Percentiles rank a stretch among this genome's conserved stretches.
These are phyloP conservation scores for Backusella sp. DNA, from an alignment of 192 early-diverging fungal genomes.

Conservation along the genomic window DNA sequence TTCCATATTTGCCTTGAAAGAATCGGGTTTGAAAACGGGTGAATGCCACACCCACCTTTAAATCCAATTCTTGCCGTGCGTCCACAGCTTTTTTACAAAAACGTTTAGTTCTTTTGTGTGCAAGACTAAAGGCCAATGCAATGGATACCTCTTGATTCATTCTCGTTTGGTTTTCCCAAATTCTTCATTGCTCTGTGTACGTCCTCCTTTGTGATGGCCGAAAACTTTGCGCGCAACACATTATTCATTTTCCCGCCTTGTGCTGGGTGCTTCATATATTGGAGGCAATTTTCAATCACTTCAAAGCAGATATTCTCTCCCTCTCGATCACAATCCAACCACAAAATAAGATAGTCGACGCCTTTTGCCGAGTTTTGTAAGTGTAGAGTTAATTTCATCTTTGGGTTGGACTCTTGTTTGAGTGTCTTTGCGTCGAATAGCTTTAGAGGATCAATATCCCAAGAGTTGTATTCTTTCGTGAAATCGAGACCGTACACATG, in stretches of 20 bases:
- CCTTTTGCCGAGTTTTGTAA: conserved; percentile 45
- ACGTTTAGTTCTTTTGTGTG: background rate
- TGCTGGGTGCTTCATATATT: conserved; percentile 30
- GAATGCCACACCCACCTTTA: conserved; percentile 47
- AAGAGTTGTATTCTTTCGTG: conserved; percentile 39
- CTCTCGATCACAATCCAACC: conserved; percentile 56
- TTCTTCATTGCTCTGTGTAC: conserved; percentile 48
- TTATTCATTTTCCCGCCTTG: conserved; percentile 28
- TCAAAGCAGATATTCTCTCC: conserved; percentile 58
- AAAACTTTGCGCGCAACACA: conserved; percentile 38
- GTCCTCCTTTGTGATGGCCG: conserved; percentile 40
- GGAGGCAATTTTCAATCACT: conserved; percentile 40
- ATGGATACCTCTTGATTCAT: conserved; percentile 43
- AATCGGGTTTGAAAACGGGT: conserved; percentile 50
- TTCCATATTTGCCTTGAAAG: conserved; percentile 57
- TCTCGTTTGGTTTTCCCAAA: conserved; percentile 46
- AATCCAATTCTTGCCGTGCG: conserved; percentile 51
- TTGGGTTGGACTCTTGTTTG: conserved; percentile 49
- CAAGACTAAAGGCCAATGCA: no score
- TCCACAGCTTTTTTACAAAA: conserved; percentile 41
- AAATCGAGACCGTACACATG: conserved; percentile 46
- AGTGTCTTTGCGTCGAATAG: conserved; percentile 44
- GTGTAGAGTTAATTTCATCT: conserved; percentile 43
- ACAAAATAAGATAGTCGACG: conserved; percentile 44
- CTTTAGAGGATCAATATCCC: conserved; percentile 45